Base-by-base conservation (phyloP, 345 rosid genomes). In the Citrus medica region DNA sequence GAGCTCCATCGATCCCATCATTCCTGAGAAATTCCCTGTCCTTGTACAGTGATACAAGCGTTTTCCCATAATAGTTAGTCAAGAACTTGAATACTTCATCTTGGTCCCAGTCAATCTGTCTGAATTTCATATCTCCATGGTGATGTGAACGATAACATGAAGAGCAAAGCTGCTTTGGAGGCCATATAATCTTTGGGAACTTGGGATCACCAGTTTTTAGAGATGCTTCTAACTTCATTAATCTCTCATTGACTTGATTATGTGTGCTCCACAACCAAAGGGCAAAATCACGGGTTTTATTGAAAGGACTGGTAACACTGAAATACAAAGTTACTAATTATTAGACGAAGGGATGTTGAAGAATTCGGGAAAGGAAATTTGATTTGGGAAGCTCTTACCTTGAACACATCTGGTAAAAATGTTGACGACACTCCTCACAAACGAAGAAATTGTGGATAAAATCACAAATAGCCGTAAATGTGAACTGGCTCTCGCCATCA, bases 211-310 rank as follows among this genome's bases (percentile, higher is more conserved):
- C 97, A 28, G 95, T 92, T 79, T 87, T 88, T 1, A 92, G 84
- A 84, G 98, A 88, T 17, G 88, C 93, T 85, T 96, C 98, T 62
- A 86, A 92, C 77, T 90, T 90, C 86, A 85, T 85, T 78, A 96
- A 82, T 84, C 99, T 92, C 80, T 87, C 88, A 25, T 92, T 96
- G 40, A 96, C 98, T 84, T 87, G 77, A 81, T 96, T 96, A 86
- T 96, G 99, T 60, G 98, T 83, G 71, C 84, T 84, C 99, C 99
- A 96, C 80, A 94, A 84, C 99, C 98, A 96, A 81, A 96, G 89
- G 81, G 88, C 88, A 71, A 96, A 85, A 40, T 92, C 98, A 19
- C 87, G 97, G 16, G 97, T 77, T 76, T 86, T 88, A 75, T 80
- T 90, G 83, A 94, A 91, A 6, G 97, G 97, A 83, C 77, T 80